Conservation (phyloP, 768 basidiomycete genomes). For the Boletus subcaerulescens region DNA sequence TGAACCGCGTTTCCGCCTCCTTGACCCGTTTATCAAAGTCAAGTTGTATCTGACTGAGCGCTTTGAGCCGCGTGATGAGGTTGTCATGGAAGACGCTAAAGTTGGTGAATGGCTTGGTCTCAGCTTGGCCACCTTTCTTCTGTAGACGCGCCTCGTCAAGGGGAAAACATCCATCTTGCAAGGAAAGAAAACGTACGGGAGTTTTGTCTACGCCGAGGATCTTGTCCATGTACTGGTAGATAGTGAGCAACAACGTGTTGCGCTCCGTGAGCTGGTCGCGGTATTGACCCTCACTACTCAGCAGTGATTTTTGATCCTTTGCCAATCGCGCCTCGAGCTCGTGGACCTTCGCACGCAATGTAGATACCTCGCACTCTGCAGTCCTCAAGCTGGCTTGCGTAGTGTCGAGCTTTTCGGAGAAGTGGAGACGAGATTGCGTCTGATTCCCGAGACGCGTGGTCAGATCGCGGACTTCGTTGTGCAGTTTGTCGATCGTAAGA, state of each 20-base stretch:
- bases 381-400: constrained; percentile 58
- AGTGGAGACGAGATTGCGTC: constrained; percentile 81
- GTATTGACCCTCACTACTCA: constrained; percentile 74
- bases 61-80: constrained; percentile 81
- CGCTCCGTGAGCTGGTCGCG: constrained; percentile 91
- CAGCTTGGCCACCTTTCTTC: constrained; percentile 74
- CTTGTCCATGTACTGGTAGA: constrained; percentile 94
- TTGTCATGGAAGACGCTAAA: constrained; percentile 94
- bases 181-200: constrained; percentile 49
- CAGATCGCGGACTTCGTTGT: constrained; percentile 79
- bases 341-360: constrained; percentile 56
- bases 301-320: constrained; percentile 75
- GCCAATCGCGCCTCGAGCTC: constrained; percentile 79
- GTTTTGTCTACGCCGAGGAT: constrained; percentile 89
- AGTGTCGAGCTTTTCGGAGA: constrained; percentile 85
- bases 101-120: constrained; percentile 92
- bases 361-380: constrained; percentile 65
- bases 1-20: constrained; percentile 69
- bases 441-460: constrained; percentile 76
- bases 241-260: constrained; percentile 85
- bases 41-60: constrained; percentile 76
- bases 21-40: constrained; percentile 86
- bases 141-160: constrained; percentile 23
- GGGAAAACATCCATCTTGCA: neutral
- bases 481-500: constrained; percentile 66